Conservation (phyloP, 306 rosid genomes). For the Vicia faba region DNA sequence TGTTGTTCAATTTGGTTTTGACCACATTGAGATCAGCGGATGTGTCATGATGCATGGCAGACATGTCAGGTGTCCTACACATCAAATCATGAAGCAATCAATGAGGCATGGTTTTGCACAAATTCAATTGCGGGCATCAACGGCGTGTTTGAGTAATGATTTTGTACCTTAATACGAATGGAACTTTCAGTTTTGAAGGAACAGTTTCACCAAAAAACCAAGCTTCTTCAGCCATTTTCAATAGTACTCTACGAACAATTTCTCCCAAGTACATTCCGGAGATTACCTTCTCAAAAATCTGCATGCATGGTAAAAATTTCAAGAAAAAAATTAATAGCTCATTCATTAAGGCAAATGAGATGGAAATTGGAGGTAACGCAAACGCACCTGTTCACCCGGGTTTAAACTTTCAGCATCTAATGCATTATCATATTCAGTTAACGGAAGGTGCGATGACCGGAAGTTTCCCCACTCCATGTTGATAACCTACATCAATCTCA, state of each 20-base stretch:
- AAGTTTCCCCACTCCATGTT: conserved; percentile 99
- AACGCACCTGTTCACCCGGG: conserved; percentile 80
- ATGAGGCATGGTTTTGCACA: neutral
- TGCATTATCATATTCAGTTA: conserved; percentile 73
- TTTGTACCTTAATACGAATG: conserved; percentile 67
- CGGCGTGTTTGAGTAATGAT: no score
- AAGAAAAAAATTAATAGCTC: neutral
- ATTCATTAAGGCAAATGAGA: neutral
- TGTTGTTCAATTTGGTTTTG: conserved; percentile 57
- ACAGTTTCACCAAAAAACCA: conserved; percentile 69
- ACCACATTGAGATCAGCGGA: conserved; percentile 80
- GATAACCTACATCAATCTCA: conserved; percentile 60
- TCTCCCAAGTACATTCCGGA: conserved; percentile 96
- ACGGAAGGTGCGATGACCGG: conserved; percentile 80
- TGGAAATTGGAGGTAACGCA: conserved; percentile 1
- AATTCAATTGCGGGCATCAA: no score
- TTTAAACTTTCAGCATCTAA: conserved; percentile 85
- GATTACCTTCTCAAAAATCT: conserved; percentile 85
- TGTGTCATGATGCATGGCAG: conserved; percentile 79
- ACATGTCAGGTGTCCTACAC: conserved; percentile 90
- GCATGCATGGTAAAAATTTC: conserved; percentile 25
- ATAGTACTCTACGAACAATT: conserved; percentile 73
- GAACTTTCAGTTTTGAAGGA: conserved; percentile 65
- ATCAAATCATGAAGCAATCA: conserved; percentile 25
- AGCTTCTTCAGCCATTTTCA: conserved; percentile 86